phyloP scores from a whole-genome alignment of 768 basidiomycete species.

The Lentinula sp. region DNA sequence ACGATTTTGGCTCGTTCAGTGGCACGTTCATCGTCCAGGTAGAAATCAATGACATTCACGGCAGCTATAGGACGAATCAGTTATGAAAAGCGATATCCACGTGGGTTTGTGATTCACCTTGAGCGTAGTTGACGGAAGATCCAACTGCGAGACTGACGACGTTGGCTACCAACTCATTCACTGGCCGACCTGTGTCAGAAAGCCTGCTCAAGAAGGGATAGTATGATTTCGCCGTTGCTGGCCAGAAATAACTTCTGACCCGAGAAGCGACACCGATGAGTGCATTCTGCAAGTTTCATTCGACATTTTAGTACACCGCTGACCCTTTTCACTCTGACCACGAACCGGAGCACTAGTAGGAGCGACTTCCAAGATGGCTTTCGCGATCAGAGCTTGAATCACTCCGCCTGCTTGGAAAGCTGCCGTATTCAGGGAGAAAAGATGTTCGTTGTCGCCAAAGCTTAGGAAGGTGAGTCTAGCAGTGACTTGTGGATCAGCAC shows the following conservation, averaged over 20 bases:
- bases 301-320: neutral
- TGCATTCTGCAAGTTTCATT: slow-evolving; percentile 17
- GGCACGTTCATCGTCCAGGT: slow-evolving; percentile 34
- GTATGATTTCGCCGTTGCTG: slow-evolving; percentile 24
- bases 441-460: slow-evolving; percentile 14
- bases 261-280: slow-evolving; percentile 19
- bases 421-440: slow-evolving; percentile 9
- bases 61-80: slow-evolving; percentile 21
- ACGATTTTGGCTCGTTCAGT: slow-evolving; percentile 33
- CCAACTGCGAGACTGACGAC: slow-evolving; percentile 42
- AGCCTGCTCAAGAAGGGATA: slow-evolving; percentile 34
- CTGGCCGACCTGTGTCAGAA: slow-evolving; percentile 25
- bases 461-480: slow-evolving; percentile 12
- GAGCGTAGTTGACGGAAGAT: slow-evolving; percentile 39
- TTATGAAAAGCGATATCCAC: neutral
- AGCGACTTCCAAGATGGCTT: slow-evolving; percentile 13
- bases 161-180: slow-evolving; percentile 36
- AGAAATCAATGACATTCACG: slow-evolving; percentile 48
- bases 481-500: neutral
- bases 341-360: slow-evolving; percentile 22
- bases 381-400: slow-evolving; percentile 13
- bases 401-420: slow-evolving; percentile 13
- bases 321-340: neutral
- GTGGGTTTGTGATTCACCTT: slow-evolving; percentile 21
- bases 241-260: slow-evolving; percentile 21